Percentiles rank a stretch among this genome's conserved stretches.
phyloP scores from a whole-genome alignment of 345 rosid species.

The Jatropha curcas region DNA sequence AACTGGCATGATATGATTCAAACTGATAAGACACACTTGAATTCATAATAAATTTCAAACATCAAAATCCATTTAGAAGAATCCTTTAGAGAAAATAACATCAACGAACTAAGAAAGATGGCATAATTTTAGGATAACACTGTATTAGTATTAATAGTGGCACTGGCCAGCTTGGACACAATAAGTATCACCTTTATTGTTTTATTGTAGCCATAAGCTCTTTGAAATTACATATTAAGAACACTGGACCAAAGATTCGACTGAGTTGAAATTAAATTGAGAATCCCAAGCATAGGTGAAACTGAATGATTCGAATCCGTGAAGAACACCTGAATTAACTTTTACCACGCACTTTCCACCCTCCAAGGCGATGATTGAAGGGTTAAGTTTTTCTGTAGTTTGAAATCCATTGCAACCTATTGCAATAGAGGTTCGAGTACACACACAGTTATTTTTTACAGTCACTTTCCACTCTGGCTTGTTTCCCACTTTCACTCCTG shows the following conservation, averaged over 20 bases:
- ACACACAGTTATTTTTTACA: not conserved
- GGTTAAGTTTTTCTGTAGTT: not conserved
- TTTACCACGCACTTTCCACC: not conserved
- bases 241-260: not conserved
- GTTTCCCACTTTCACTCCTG: not conserved
- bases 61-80: too few relatives aligned
- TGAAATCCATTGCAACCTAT: not conserved
- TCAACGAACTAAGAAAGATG: too few relatives aligned
- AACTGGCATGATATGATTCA: too few relatives aligned
- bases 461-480: not conserved
- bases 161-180: too few relatives aligned
- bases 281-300: conserved; percentile 5
- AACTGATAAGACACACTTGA: too few relatives aligned
- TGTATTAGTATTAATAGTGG: too few relatives aligned
- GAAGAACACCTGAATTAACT: not conserved
- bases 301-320: not conserved
- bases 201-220: too few relatives aligned
- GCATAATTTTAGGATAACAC: too few relatives aligned
- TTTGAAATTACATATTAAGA: too few relatives aligned
- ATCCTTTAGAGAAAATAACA: too few relatives aligned
- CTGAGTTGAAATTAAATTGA: not conserved
- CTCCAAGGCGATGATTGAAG: not conserved
- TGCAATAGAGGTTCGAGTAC: not conserved
- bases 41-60: too few relatives aligned
- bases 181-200: too few relatives aligned